These are phyloP conservation scores for Pyronema domesticum DNA, from an alignment of 495 filamentous ascomycete species.

Conservation along the genomic window DNA sequence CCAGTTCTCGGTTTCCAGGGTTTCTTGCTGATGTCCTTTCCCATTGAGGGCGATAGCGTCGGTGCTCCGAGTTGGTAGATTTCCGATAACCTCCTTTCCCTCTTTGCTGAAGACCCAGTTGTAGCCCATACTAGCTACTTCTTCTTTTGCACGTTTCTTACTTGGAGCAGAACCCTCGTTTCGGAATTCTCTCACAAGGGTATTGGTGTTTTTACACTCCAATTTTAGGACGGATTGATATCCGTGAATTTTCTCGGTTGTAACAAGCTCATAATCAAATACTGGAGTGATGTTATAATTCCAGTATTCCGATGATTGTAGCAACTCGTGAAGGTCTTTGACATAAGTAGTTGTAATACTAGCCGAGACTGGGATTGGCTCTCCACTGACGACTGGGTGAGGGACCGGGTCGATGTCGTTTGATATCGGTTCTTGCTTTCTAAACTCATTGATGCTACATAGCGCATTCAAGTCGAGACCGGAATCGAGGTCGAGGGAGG, in stretches of 20 bases:
- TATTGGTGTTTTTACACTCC: background rate
- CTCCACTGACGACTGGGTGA: background rate
- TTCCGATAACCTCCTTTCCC: slow-evolving; percentile 5
- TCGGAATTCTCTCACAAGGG: slow-evolving; percentile 9
- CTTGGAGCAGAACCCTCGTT: slow-evolving; percentile 10
- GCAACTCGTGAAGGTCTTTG: slow-evolving; percentile 22
- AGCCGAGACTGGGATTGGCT: slow-evolving; percentile 15
- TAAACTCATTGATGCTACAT: too few relatives aligned
- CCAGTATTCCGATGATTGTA: slow-evolving; percentile 10
- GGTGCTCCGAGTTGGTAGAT: background rate
- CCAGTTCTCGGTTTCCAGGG: slow-evolving; percentile 17
- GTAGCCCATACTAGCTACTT: slow-evolving; percentile 8
- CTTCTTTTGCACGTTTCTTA: slow-evolving; percentile 21
- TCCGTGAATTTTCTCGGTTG: slow-evolving; percentile 4
- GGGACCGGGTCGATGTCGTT: too few relatives aligned
- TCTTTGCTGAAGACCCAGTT: slow-evolving; percentile 13
- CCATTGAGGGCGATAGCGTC: background rate
- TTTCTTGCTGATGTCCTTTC: slow-evolving; percentile 3
- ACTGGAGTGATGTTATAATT: slow-evolving; percentile 6
- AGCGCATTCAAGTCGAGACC: too few relatives aligned
- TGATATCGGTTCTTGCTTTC: too few relatives aligned
- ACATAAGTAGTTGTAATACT: slow-evolving; percentile 22
- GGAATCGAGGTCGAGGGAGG: too few relatives aligned
- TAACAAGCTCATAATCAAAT: slow-evolving; percentile 12
- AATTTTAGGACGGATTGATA: slow-evolving; percentile 11